Evolutionary conservation across 2,329 filamentous ascomycete genomes (phyloP).

Genomic region (Clonostachys sp.): DNA sequence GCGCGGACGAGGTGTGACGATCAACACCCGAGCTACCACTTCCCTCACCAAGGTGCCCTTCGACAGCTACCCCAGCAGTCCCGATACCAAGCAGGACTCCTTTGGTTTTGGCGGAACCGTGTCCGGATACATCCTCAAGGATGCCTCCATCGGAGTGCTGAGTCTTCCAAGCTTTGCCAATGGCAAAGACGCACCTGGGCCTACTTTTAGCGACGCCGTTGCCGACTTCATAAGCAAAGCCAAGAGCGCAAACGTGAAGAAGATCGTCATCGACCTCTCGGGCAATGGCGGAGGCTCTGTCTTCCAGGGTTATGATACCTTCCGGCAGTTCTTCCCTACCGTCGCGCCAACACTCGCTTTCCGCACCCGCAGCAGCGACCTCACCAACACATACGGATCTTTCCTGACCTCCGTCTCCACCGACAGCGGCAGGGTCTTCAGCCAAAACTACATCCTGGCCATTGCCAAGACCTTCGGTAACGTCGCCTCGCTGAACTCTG

Average conservation of each 20-base stretch:
- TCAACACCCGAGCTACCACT: no score
- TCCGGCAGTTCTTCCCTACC: slow-evolving; percentile 30
- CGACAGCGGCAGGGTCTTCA: not conserved
- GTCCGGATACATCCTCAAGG: slow-evolving; percentile 14
- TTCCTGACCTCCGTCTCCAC: not conserved
- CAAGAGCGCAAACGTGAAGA: slow-evolving; percentile 43
- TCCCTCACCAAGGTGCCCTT: not conserved
- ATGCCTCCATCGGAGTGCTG: not conserved
- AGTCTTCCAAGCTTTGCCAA: slow-evolving; percentile 11
- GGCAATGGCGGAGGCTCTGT: slow-evolving; percentile 55
- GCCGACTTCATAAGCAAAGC: not conserved
- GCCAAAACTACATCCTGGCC: no score
- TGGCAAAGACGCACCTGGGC: not conserved
- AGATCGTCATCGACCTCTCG: slow-evolving; percentile 59
- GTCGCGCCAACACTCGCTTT: slow-evolving; percentile 7
- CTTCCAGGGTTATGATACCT: slow-evolving; percentile 39
- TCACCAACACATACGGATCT: not conserved
- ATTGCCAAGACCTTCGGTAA: no score
- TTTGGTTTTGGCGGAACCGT: slow-evolving; percentile 3
- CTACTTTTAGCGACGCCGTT: not conserved
- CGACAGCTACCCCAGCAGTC: not conserved
- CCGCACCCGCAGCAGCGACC: not conserved
- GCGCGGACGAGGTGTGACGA: no score
- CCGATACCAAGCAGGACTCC: not conserved
- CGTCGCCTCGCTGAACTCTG: no score